Evolutionary conservation across 345 rosid genomes (phyloP).

Genomic region (Hibiscus trionum): DNA sequence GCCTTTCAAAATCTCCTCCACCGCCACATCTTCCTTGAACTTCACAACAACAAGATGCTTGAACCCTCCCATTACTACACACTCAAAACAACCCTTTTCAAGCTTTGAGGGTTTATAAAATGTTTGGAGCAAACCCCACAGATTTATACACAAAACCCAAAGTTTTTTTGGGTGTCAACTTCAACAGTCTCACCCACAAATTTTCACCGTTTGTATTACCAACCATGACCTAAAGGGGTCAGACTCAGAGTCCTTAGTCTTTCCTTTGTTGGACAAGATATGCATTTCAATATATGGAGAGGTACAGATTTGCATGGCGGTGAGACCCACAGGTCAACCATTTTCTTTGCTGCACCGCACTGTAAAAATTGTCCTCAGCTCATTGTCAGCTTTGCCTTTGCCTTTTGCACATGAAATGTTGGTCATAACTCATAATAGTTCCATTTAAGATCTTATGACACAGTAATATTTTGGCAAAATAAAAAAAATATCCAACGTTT

Average conservation of each 20-base stretch:
- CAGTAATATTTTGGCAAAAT: too few relatives aligned
- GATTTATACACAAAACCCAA: slow-evolving; percentile 16
- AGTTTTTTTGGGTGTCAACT: slow-evolving; percentile 28
- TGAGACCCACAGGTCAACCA: slow-evolving; percentile 29
- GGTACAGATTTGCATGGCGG: slow-evolving; percentile 18
- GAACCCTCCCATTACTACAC: slow-evolving; percentile 42
- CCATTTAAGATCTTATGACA: background rate
- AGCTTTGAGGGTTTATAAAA: background rate
- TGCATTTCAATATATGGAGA: slow-evolving; percentile 22
- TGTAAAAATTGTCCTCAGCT: slow-evolving; percentile 19
- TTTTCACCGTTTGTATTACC: slow-evolving; percentile 17
- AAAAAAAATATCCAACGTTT: too few relatives aligned
- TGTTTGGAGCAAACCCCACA: background rate
- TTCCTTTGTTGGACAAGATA: slow-evolving; percentile 29
- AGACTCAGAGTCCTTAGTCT: background rate
- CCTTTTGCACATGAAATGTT: slow-evolving; percentile 30
- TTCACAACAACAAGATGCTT: slow-evolving; percentile 83
- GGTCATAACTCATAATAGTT: slow-evolving; percentile 17
- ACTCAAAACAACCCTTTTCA: background rate
- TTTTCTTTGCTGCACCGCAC: slow-evolving; percentile 15
- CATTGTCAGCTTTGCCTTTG: slow-evolving; percentile 16
- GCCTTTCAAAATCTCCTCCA: slow-evolving; percentile 71
- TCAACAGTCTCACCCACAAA: slow-evolving; percentile 26
- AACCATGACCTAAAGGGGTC: background rate
- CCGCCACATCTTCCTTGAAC: slow-evolving; percentile 63